Evolutionary conservation across 148 eudicot species (phyloP).

Genomic region (Polygonum maritimum): DNA sequence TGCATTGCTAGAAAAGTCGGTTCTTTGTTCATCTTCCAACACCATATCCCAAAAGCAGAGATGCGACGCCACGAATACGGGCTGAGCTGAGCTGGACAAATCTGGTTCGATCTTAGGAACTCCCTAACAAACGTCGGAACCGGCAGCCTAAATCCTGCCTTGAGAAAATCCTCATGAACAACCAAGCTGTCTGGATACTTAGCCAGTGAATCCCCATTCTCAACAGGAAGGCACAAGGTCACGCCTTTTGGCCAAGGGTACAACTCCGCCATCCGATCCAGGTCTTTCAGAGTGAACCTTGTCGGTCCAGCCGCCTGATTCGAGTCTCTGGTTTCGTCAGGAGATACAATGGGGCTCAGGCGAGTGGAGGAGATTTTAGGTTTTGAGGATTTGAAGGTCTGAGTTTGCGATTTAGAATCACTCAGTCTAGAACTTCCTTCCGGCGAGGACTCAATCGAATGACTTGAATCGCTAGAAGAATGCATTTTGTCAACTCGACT

Average conservation of each 20-base stretch:
- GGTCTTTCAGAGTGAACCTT: not conserved
- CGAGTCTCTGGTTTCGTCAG: not conserved
- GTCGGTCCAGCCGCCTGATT: not conserved
- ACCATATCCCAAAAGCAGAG: not conserved
- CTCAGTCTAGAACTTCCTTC: no score
- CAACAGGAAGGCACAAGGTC: not conserved
- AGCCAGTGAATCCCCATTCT: not conserved
- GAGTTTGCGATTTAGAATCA: not conserved
- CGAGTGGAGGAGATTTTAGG: not conserved
- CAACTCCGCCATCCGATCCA: not conserved
- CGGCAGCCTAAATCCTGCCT: not conserved
- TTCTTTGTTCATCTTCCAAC: not conserved
- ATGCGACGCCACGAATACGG: not conserved
- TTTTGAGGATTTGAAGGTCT: not conserved
- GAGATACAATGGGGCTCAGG: not conserved
- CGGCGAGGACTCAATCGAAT: no score
- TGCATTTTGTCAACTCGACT: no score
- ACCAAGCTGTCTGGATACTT: not conserved
- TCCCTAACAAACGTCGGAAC: not conserved
- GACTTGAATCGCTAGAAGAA: no score
- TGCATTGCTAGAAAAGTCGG: not conserved
- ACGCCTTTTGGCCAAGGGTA: not conserved
- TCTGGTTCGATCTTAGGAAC: not conserved
- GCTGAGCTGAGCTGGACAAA: not conserved
- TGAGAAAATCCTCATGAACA: not conserved